Conservation (phyloP, 2,329 filamentous ascomycete species). For the Ampelomyces quisqualis region DNA sequence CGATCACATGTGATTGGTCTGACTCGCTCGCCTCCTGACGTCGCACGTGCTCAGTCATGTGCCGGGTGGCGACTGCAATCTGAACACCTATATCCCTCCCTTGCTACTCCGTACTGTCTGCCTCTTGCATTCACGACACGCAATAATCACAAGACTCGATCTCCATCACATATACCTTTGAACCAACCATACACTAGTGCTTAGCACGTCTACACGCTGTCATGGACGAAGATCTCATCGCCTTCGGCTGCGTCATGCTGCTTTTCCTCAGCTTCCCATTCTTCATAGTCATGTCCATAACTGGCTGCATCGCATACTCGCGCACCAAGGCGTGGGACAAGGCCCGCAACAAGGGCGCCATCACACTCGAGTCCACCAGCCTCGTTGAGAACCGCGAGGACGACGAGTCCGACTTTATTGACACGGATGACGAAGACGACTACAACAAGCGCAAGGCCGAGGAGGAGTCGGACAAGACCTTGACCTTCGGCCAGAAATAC, state of each 20-base stretch:
- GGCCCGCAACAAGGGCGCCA: conserved; percentile 24
- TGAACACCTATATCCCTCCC: neutral
- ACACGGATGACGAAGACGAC: conserved; percentile 36
- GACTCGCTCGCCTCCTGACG: neutral
- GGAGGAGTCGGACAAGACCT: conserved; percentile 27
- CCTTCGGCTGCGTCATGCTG: conserved; percentile 25
- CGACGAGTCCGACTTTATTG: conserved; percentile 30
- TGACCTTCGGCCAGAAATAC: conserved; percentile 36
- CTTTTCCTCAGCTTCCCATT: conserved; percentile 29
- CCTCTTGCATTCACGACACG: no score
- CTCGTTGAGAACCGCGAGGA: conserved; percentile 20
- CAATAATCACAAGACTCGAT: neutral
- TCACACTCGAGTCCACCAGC: conserved; percentile 23
- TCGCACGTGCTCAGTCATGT: neutral
- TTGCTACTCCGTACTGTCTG: neutral
- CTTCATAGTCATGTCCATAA: conserved; percentile 24
- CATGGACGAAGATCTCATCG: conserved; percentile 36
- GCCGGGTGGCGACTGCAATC: neutral
- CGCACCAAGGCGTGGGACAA: conserved; percentile 39
- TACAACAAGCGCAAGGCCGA: conserved; percentile 32
- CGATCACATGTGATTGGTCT: neutral
- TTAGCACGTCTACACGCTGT: neutral
- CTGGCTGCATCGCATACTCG: conserved; percentile 28
- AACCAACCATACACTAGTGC: no score
- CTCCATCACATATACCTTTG: neutral